phyloP scores from a whole-genome alignment of 805 yeast genomes.

The Metschnikowia gruessii region DNA sequence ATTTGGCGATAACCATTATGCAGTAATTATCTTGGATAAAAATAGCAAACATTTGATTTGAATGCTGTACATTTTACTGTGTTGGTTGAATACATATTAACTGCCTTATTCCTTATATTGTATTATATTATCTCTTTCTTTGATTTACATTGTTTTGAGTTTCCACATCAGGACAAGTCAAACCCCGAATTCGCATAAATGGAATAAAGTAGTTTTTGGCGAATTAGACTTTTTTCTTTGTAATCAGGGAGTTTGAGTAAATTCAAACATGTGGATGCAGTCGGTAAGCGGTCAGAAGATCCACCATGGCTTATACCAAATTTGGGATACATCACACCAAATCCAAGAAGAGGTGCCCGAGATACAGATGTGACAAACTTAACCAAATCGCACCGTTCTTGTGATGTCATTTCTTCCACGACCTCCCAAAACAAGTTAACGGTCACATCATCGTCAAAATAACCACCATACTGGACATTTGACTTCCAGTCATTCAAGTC shows the following conservation, averaged over 20 bases:
- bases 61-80: no score
- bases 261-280: slow-evolving; percentile 92
- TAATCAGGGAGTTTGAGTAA: slow-evolving; percentile 85
- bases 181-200: slow-evolving; percentile 84
- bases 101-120: no score
- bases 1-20: background rate
- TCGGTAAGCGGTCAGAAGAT: slow-evolving; percentile 62
- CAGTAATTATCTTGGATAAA: background rate
- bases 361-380: slow-evolving; percentile 93
- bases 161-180: slow-evolving; percentile 46
- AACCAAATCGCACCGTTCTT: slow-evolving; percentile 63
- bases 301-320: slow-evolving; percentile 81
- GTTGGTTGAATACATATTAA: no score
- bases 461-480: slow-evolving; percentile 60
- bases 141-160: no score
- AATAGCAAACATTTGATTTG: no score
- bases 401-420: slow-evolving; percentile 59
- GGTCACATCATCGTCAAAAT: slow-evolving; percentile 51
- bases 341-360: slow-evolving; percentile 88
- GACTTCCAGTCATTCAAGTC: slow-evolving; percentile 65
- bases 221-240: slow-evolving; percentile 38
- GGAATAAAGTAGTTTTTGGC: slow-evolving; percentile 68
- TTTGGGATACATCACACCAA: slow-evolving; percentile 55
- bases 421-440: slow-evolving; percentile 71
- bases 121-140: no score